Evolutionary conservation across 1,139 yeast genomes (phyloP).

Genomic region (Hanseniaspora gamundiae): DNA sequence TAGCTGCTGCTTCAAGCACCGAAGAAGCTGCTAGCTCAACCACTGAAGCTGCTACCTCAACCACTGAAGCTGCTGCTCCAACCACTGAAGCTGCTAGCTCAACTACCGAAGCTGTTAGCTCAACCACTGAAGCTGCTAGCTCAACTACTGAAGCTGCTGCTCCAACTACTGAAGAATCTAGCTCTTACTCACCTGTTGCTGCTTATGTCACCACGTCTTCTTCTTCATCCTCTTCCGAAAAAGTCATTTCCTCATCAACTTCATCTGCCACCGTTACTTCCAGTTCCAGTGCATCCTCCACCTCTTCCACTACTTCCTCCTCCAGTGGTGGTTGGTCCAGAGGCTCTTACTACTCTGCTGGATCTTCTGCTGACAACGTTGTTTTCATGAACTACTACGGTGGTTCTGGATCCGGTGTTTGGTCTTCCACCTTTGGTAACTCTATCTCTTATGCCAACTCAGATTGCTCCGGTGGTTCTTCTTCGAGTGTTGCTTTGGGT

Average conservation of each 20-base stretch:
- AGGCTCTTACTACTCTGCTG: slow-evolving; percentile 58
- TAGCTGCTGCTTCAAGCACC: slow-evolving; percentile 21
- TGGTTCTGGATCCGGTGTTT: slow-evolving; percentile 73
- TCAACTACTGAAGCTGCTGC: slow-evolving; percentile 12
- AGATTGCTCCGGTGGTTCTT: slow-evolving; percentile 60
- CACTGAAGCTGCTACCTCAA: slow-evolving; percentile 17
- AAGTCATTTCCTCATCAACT: slow-evolving; percentile 16
- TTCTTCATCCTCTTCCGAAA: slow-evolving; percentile 13
- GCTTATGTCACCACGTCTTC: slow-evolving; percentile 12
- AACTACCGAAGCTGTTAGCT: slow-evolving; percentile 18
- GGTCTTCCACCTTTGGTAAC: slow-evolving; percentile 77
- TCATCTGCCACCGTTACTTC: slow-evolving; percentile 23
- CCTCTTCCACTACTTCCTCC: slow-evolving; percentile 25
- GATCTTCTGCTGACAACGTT: slow-evolving; percentile 46
- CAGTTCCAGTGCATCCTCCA: slow-evolving; percentile 19
- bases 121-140: slow-evolving; percentile 43
- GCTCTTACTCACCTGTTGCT: slow-evolving; percentile 41
- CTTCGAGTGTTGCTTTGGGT: slow-evolving; percentile 46
- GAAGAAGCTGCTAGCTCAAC: slow-evolving; percentile 22
- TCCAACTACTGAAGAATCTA: slow-evolving; percentile 20
- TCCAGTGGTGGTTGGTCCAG: slow-evolving; percentile 58
- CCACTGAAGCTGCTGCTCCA: slow-evolving; percentile 21
- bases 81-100: slow-evolving; percentile 39
- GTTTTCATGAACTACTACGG: slow-evolving; percentile 79
- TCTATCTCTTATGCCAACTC: slow-evolving; percentile 71